Base-by-base conservation (phyloP, 495 filamentous ascomycete genomes). In the Aspergillus bridgeri region DNA sequence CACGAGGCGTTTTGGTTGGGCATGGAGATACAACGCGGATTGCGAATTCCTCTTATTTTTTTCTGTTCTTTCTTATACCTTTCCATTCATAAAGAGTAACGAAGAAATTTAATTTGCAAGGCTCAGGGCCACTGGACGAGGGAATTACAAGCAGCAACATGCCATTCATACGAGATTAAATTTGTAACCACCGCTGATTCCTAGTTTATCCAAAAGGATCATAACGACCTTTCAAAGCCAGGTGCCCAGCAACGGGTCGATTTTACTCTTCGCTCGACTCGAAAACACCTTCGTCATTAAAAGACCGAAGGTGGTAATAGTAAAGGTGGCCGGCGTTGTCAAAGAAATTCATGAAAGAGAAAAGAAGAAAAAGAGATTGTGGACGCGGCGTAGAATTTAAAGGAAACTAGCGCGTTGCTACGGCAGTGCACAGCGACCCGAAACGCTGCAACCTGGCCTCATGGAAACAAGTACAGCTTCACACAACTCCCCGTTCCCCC, bases 111-210 rank as follows among this genome's bases (percentile, higher is more conserved):
- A 8, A 47, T 47, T 20, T 19, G 8, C 45, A 47, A 47, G 5
- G 7, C n/a, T 47, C 17, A 15, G 7, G 13, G 15, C 22, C 45
- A 29, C 11, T 6, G 27, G 27, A 29, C 27, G 27, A 29, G 27
- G 11, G 27, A 9, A 29, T 7, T 29, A 29, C 27, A 29, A 29
- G 27, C 11, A 1, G 27, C 27, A 9, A 6, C 45, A 21, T 18
- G 19, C 45, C 7, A 20, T 47, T 11, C 20, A 47, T 47, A 13
- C 45, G 15, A 47, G 45, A 21, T 20, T 20, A 47, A 18, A 18
- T 47, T 52, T 89, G 85, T 89, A 76, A 87, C 86, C 86, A 78
- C 85, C 82, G 84, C 87, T 90, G 87, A 90, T 90, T 90, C 87
- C 87, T 78, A 81, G 74, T 66, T 77, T 81, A 76, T 86, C 86